Percentiles rank a stretch among this genome's conserved stretches.
Conservation (phyloP, 1,139 yeast genomes). For the Magnusiomyces suaveolens region DNA sequence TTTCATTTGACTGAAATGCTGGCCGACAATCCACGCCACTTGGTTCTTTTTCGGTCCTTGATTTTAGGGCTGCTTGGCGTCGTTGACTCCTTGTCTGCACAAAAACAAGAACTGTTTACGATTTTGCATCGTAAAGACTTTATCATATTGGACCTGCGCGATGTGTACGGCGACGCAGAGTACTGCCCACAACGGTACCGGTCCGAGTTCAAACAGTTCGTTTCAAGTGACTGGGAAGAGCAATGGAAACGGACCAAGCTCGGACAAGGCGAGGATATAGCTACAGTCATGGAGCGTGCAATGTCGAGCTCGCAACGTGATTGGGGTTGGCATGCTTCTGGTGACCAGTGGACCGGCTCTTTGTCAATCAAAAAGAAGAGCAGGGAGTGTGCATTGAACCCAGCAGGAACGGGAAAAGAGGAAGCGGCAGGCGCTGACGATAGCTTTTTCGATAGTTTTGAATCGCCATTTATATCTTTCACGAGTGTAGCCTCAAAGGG, state of each 20-base stretch:
- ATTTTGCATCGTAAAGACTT: constrained; percentile 10
- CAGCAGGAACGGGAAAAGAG: too few species aligned
- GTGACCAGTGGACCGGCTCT: not conserved
- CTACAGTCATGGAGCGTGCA: not conserved
- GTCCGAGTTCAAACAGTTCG: not conserved
- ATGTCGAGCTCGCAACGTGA: not conserved
- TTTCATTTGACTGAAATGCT: not conserved
- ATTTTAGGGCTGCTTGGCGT: constrained; percentile 9
- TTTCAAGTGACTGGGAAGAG: not conserved
- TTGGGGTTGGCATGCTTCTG: constrained; percentile 4
- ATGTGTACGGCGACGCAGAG: constrained; percentile 1
- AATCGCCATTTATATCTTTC: not conserved
- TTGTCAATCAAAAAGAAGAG: not conserved
- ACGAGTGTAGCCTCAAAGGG: too few species aligned
- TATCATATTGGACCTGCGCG: constrained; percentile 7
- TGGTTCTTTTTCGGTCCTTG: constrained; percentile 6
- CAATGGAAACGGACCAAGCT: not conserved
- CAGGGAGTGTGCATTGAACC: too few species aligned
- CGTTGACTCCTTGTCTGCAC: constrained; percentile 8
- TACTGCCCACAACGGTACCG: constrained; percentile 1
- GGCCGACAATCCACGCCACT: not conserved
- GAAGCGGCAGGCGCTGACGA: too few species aligned
- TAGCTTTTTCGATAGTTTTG: not conserved
- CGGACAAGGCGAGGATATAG: not conserved
- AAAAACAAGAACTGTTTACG: constrained; percentile 6